phyloP scores from a whole-genome alignment of 1,284 basidiomycete genomes.

The Papiliotrema fonsecae region DNA sequence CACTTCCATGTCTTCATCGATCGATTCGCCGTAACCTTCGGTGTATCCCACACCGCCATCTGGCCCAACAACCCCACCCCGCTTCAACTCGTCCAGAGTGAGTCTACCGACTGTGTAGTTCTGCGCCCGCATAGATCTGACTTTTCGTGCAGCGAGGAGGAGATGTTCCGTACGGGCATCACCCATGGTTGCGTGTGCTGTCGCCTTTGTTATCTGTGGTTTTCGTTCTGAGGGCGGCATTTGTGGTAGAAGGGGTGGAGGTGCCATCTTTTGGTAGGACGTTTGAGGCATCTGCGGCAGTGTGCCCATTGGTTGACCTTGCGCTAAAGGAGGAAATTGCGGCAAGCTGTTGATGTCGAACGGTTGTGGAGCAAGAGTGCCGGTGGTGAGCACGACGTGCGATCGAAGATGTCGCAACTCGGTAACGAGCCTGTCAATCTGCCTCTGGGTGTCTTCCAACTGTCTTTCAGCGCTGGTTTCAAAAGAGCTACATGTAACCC shows the following conservation, averaged over 20 bases:
- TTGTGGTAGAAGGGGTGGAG: conserved; percentile 17
- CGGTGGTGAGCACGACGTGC: conserved; percentile 35
- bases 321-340: neutral
- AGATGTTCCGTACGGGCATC: conserved; percentile 46
- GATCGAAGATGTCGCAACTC: conserved; percentile 44
- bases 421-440: conserved; percentile 45
- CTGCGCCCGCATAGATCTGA: conserved; percentile 31
- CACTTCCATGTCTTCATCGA: conserved; percentile 20
- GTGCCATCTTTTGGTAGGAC: conserved; percentile 1
- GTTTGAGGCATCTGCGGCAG: neutral
- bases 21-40: conserved; percentile 37
- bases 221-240: conserved; percentile 2
- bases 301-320: neutral
- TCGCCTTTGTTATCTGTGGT: too few species aligned
- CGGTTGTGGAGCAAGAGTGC: conserved; percentile 6
- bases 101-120: conserved; percentile 30
- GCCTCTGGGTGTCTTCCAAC: conserved; percentile 43
- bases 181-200: conserved; percentile 31
- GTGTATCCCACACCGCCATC: conserved; percentile 41
- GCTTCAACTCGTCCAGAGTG: conserved; percentile 36
- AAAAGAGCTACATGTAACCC: conserved; percentile 7
- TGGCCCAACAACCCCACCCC: conserved; percentile 38
- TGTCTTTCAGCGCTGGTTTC: conserved; percentile 11
- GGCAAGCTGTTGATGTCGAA: neutral
- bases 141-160: conserved; percentile 40